Evolutionary conservation across 495 filamentous ascomycete species (phyloP).

Genomic region (Tetracladium marchalianum): DNA sequence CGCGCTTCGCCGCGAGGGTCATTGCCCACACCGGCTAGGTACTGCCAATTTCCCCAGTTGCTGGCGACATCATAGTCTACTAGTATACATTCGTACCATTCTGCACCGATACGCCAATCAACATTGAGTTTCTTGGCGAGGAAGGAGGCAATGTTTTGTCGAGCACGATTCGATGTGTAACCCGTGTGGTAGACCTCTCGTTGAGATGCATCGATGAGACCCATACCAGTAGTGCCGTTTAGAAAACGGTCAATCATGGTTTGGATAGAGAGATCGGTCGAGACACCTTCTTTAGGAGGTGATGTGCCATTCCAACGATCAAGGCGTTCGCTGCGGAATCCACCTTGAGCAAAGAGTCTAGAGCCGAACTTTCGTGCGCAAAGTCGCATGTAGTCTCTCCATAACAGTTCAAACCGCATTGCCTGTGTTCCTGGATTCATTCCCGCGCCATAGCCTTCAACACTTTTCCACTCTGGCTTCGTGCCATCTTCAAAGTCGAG

Average conservation of each 20-base stretch:
- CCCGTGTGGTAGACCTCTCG: slow-evolving; percentile 60
- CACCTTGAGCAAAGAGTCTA: slow-evolving; percentile 48
- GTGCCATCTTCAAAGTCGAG: slow-evolving; percentile 48
- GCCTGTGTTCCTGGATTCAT: slow-evolving; percentile 58
- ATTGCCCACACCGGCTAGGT: slow-evolving; percentile 63
- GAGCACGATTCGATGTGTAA: slow-evolving; percentile 59
- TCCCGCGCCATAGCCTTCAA: slow-evolving; percentile 43
- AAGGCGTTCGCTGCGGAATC: slow-evolving; percentile 39
- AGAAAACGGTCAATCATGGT: slow-evolving; percentile 38
- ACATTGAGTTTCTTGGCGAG: slow-evolving; percentile 60
- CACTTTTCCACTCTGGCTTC: slow-evolving; percentile 2
- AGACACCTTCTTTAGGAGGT: slow-evolving; percentile 6
- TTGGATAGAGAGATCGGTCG: slow-evolving; percentile 20
- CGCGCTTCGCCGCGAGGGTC: slow-evolving; percentile 49
- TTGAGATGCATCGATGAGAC: slow-evolving; percentile 61
- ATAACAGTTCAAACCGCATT: slow-evolving; percentile 61
- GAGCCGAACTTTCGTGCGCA: slow-evolving; percentile 53
- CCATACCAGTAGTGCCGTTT: slow-evolving; percentile 54
- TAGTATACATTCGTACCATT: slow-evolving; percentile 66
- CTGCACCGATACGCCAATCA: slow-evolving; percentile 67
- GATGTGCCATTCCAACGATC: slow-evolving; percentile 28
- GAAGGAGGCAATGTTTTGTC: slow-evolving; percentile 64
- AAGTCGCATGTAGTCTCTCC: slow-evolving; percentile 69
- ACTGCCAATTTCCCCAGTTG: slow-evolving; percentile 77
- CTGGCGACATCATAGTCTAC: slow-evolving; percentile 61